Percentiles rank a stretch among this genome's conserved stretches.
Evolutionary conservation across 2,329 filamentous ascomycete species (phyloP).

Genomic region (Talaromyces verruculosus): DNA sequence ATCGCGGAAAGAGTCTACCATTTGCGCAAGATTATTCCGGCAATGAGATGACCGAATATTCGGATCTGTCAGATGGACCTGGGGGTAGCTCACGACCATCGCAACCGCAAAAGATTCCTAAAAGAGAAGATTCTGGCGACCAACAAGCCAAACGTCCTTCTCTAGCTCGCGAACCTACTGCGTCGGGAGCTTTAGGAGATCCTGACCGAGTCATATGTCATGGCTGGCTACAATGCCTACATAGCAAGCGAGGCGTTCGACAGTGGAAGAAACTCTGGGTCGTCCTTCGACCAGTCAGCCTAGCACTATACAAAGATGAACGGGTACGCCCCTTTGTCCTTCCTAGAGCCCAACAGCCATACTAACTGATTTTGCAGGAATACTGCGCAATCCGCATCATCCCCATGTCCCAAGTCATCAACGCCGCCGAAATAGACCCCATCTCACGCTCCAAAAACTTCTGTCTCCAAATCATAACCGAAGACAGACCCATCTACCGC

Average conservation of each 20-base stretch:
- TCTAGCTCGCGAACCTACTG: constrained; percentile 10
- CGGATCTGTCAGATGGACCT: constrained; percentile 74
- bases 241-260: constrained; percentile 73
- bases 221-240: constrained; percentile 82
- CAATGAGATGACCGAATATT: constrained; percentile 72
- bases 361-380: constrained; percentile 52
- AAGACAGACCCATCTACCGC: constrained; percentile 74
- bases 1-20: constrained; percentile 32
- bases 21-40: constrained; percentile 59
- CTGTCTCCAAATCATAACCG: constrained; percentile 90
- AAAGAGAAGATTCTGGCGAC: not conserved
- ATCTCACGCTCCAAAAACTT: constrained; percentile 78
- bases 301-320: constrained; percentile 91
- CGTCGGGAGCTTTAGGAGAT: constrained; percentile 49
- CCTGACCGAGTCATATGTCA: constrained; percentile 91
- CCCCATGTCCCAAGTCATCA: constrained; percentile 74
- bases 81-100: constrained; percentile 26
- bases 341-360: no score
- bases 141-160: constrained; percentile 10
- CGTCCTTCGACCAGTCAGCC: constrained; percentile 78
- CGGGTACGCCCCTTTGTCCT: constrained; percentile 37
- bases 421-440: constrained; percentile 89
- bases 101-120: constrained; percentile 24
- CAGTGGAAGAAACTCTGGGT: constrained; percentile 97
- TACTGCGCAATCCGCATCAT: constrained; percentile 84